These are phyloP conservation scores for Paramecium sonneborni DNA, from an alignment of 73 alveolate genomes.

Conservation along the genomic window DNA sequence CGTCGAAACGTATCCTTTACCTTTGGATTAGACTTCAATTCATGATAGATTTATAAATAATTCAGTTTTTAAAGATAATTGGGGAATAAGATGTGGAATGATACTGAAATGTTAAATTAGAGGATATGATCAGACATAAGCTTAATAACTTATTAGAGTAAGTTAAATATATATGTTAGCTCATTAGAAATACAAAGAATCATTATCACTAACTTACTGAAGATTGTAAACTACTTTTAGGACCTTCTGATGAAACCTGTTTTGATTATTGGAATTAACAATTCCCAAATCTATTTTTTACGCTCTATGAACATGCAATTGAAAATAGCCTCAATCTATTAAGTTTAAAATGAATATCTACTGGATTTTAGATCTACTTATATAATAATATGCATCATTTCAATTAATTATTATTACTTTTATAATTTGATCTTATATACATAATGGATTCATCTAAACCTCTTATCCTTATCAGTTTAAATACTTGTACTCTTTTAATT, in stretches of 20 bases:
- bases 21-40: not conserved
- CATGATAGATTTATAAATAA: not conserved
- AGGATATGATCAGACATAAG: slow-evolving; percentile 64
- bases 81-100: slow-evolving; percentile 26
- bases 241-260: slow-evolving; percentile 71
- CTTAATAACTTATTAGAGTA: slow-evolving; percentile 74
- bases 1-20: slow-evolving; percentile 64
- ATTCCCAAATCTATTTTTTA: slow-evolving; percentile 68
- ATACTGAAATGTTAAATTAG: slow-evolving; percentile 54
- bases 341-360: not conserved
- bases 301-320: slow-evolving; percentile 7
- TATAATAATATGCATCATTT: too few species aligned
- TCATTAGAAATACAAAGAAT: slow-evolving; percentile 75
- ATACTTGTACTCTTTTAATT: too few species aligned
- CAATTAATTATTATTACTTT: too few species aligned
- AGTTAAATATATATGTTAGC: not conserved
- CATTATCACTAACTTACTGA: slow-evolving; percentile 76
- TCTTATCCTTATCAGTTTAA: too few species aligned
- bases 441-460: too few species aligned
- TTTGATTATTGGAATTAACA: slow-evolving; percentile 50
- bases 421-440: too few species aligned
- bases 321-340: not conserved
- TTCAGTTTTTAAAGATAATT: slow-evolving; percentile 16
- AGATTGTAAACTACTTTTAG: slow-evolving; percentile 65
- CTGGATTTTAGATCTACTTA: too few species aligned